Evolutionary conservation across 2,329 filamentous ascomycete genomes (phyloP).

Genomic region (Phyllosticta ampelicida): DNA sequence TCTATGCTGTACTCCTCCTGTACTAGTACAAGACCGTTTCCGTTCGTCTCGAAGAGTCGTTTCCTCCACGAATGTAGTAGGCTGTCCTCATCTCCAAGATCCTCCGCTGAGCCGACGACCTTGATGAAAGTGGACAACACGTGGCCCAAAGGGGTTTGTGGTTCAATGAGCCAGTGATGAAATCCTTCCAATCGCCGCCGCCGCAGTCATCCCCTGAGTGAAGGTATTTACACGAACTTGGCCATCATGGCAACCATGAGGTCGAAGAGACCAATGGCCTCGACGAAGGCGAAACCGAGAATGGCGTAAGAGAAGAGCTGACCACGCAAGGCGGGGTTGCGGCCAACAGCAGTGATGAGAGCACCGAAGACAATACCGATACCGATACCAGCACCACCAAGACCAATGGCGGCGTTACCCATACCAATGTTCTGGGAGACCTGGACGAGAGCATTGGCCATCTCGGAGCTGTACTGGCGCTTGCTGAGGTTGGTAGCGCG

Average conservation of each 20-base stretch:
- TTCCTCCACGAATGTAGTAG: constrained; percentile 8
- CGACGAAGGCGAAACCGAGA: constrained; percentile 91
- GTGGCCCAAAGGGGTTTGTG: constrained; percentile 4
- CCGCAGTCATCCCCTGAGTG: constrained; percentile 6
- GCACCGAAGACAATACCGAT: constrained; percentile 90
- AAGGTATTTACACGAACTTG: constrained; percentile 12
- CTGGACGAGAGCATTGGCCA: constrained; percentile 79
- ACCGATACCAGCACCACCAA: constrained; percentile 87
- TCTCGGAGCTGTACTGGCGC: constrained; percentile 78
- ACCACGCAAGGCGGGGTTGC: constrained; percentile 88
- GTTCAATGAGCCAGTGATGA: constrained; percentile 2
- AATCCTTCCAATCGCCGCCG: neutral
- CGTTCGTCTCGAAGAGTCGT: constrained; percentile 5
- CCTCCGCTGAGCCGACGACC: neutral
- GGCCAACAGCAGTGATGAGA: constrained; percentile 79
- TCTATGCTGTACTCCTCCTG: constrained; percentile 9
- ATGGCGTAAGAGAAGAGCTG: constrained; percentile 96
- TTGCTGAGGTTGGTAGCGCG: constrained; percentile 38
- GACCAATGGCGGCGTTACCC: constrained; percentile 71
- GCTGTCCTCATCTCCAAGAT: constrained; percentile 4
- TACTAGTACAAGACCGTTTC: constrained; percentile 10
- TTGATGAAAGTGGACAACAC: constrained; percentile 2
- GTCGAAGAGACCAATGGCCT: constrained; percentile 63
- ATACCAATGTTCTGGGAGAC: constrained; percentile 86
- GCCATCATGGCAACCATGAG: constrained; percentile 32